Evolutionary conservation across 805 yeast species (phyloP).

Genomic region (Candida vartiovaarae): DNA sequence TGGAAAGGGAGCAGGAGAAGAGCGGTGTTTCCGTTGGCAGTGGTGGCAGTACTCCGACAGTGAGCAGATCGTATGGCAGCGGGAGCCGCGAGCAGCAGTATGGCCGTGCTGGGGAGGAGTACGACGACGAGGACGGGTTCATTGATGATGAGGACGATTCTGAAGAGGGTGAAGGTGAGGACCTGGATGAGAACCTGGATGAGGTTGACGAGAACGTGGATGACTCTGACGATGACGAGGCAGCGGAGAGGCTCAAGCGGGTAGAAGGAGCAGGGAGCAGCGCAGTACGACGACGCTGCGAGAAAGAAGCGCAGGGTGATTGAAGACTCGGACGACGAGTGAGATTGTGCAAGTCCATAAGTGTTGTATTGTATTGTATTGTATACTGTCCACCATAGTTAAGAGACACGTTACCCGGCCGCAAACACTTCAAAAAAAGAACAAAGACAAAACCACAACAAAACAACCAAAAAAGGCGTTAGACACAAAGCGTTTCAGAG

Average conservation of each 20-base stretch:
- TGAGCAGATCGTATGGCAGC: conserved; percentile 21
- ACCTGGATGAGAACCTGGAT: conserved; percentile 31
- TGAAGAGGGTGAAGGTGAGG: conserved; percentile 40
- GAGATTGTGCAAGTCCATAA: not conserved
- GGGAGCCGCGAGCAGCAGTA: conserved; percentile 18
- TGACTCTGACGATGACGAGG: conserved; percentile 28
- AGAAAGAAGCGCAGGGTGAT: conserved; percentile 42
- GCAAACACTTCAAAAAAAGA: not conserved
- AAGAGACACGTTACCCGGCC: not conserved
- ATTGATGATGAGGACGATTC: conserved; percentile 41
- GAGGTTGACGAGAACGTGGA: conserved; percentile 27
- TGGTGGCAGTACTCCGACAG: conserved; percentile 22
- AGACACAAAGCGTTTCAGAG: too few relatives aligned
- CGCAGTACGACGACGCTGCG: conserved; percentile 32
- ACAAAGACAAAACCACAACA: too few relatives aligned
- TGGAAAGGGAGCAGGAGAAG: conserved; percentile 50
- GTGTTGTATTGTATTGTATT: not conserved
- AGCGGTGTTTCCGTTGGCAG: conserved; percentile 25
- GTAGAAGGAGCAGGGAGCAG: conserved; percentile 42
- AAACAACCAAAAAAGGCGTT: too few relatives aligned
- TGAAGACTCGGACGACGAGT: conserved; percentile 50
- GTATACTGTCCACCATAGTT: not conserved
- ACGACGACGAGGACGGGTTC: conserved; percentile 27
- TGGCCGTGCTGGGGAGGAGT: conserved; percentile 29
- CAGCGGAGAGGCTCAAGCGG: conserved; percentile 23